Conservation (phyloP, 371 early-diverging fungal genomes). For the Phascolomyces articulosus region DNA sequence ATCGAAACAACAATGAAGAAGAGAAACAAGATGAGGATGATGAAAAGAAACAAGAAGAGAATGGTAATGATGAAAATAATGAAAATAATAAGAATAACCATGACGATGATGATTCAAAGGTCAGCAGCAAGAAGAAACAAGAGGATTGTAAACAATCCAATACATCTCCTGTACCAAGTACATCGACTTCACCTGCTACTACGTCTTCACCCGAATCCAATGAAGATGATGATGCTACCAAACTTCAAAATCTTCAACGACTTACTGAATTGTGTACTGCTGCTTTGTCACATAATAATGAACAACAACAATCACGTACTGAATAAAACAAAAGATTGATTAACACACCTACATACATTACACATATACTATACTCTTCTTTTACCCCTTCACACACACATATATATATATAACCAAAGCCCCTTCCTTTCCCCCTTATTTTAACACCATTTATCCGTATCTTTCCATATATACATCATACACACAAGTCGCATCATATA, state of each 20-base stretch:
- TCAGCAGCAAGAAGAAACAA: slow-evolving; percentile 11
- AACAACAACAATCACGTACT: neutral
- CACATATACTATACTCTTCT: too few relatives aligned
- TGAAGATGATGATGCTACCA: slow-evolving; percentile 20
- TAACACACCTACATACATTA: neutral
- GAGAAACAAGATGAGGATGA: slow-evolving; percentile 21
- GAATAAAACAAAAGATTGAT: neutral
- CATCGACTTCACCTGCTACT: slow-evolving; percentile 43
- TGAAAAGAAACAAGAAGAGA: neutral
- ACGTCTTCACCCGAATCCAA: slow-evolving; percentile 42
- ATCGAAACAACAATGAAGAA: slow-evolving; percentile 16
- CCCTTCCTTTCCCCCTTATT: too few relatives aligned
- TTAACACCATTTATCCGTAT: too few relatives aligned
- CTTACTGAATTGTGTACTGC: slow-evolving; percentile 24
- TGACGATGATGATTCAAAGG: slow-evolving; percentile 1
- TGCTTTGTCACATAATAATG: slow-evolving; percentile 15
- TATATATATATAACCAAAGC: too few relatives aligned
- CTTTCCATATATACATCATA: too few relatives aligned
- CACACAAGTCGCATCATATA: too few relatives aligned
- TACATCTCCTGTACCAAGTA: slow-evolving; percentile 43
- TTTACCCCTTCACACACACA: too few relatives aligned
- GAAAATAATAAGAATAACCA: slow-evolving; percentile 13
- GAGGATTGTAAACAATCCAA: slow-evolving; percentile 12
- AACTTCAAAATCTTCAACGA: slow-evolving; percentile 17
- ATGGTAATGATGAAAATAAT: slow-evolving; percentile 19